phyloP scores from a whole-genome alignment of 2,329 filamentous ascomycete genomes.

The Apiospora hydei region DNA sequence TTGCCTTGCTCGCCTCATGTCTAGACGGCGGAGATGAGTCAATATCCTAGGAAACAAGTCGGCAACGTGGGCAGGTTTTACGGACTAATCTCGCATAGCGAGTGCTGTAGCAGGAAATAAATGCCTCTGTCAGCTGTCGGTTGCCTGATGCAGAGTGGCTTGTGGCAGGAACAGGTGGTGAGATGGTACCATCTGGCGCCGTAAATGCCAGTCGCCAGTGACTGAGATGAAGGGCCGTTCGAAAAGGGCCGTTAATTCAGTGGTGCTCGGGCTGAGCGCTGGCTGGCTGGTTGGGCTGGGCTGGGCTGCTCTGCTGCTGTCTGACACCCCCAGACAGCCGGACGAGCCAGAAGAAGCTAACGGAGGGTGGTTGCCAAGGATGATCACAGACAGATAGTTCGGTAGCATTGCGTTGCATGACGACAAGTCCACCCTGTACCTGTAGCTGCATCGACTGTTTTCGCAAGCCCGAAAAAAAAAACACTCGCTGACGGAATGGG shows the following conservation, averaged over 20 bases:
- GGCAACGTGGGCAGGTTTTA: constrained; percentile 6
- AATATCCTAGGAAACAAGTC: background rate
- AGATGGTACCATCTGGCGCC: constrained; percentile 11
- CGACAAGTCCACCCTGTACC: constrained; percentile 2
- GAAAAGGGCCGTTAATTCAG: background rate
- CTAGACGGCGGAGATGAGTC: background rate
- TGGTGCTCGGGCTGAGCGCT: constrained; percentile 9
- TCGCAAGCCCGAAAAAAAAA: no score
- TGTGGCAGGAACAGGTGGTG: background rate
- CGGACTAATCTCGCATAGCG: constrained; percentile 8
- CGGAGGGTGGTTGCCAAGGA: background rate
- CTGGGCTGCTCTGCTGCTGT: background rate
- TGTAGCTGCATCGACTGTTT: background rate
- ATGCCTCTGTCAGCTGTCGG: constrained; percentile 20
- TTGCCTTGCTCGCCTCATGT: background rate
- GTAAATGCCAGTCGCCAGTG: constrained; percentile 17
- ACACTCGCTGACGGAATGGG: constrained; percentile 8
- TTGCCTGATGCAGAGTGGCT: constrained; percentile 20
- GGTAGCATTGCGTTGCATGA: constrained; percentile 19
- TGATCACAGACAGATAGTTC: constrained; percentile 8
- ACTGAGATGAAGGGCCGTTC: background rate
- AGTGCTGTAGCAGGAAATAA: background rate
- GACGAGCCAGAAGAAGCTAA: background rate
- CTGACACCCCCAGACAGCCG: background rate
- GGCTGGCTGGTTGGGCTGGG: background rate